Evolutionary conservation across 1,284 basidiomycete species (phyloP), one percentile per base, ranked within the genome.

Genomic region (Melampsora americana): DNA sequence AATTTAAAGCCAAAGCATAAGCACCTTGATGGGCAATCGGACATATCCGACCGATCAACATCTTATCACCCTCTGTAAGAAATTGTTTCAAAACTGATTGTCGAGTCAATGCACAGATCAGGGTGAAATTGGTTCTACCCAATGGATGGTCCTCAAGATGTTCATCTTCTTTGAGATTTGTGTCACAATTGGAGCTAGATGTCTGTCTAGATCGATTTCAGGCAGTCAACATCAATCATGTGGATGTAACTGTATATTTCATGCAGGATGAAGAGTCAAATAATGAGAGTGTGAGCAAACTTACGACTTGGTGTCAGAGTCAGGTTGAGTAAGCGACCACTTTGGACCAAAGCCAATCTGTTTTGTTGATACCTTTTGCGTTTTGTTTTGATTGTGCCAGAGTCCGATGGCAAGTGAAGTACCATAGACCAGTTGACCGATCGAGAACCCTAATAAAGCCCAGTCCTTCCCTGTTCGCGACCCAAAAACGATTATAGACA

Each of bases 71-170:
- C 82, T 99, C 96, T 0, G 95, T 98, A 39, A 99, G 85, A 78
- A 95, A 87, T 81, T 99, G 95, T 82, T 99, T 99, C 79, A 98
- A 86, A 2, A 96, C 80, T 1, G 91, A 92, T 82, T 97, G 94
- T 6, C 85, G 86, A 5, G 90, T 92, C 87, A 98, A 92, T 0
- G 90, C 92, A 71, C 87, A 83, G 0, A 90, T 89, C 1, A 95
- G 85, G 42, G 28, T 69, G 84, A 84, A 23, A 91, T 82, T 28
- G 87, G 80, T 32, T 84, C 81, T 4, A 83, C 80, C 78, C 91
- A 35, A 71, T 44, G 12, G 42, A 44, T 14, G 0, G 12, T 44
- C 42, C 42, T 44, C 12, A 14, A 44, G 42, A 44, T 11, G 42
- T 44, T 48, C 56, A 60, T 32, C 1, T 56, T 50, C n/a, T 5